Conservation (phyloP, 306 rosid genomes). For the Pyrus communis region DNA sequence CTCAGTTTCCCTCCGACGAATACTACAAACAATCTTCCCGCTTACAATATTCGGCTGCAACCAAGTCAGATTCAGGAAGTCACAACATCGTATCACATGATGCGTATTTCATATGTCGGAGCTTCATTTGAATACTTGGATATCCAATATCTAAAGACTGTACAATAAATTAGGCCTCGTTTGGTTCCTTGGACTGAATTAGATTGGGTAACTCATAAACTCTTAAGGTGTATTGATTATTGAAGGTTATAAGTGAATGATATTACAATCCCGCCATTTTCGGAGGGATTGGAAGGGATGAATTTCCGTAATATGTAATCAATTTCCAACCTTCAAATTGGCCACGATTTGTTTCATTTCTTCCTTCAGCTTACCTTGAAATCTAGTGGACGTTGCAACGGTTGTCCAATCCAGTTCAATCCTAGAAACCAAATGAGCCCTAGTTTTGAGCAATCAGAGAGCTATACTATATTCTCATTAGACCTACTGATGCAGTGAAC, state of each 20-base stretch:
- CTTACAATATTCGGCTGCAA: not conserved
- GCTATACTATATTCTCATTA: not conserved
- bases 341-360: not conserved
- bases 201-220: not conserved
- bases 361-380: not conserved
- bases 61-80: not conserved
- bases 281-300: not conserved
- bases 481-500: slow-evolving; percentile 5
- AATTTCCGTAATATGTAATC: not conserved
- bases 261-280: not conserved
- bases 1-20: not conserved
- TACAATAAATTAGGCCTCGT: not conserved
- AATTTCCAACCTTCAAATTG: not conserved
- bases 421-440: not conserved
- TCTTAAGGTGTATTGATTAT: not conserved
- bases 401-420: not conserved
- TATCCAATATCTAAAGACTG: too few species aligned
- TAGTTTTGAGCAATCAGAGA: not conserved
- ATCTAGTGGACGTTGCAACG: not conserved
- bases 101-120: not conserved
- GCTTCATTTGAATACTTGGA: not conserved
- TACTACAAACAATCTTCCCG: not conserved
- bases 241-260: not conserved
- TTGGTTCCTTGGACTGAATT: not conserved
- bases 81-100: not conserved